Conservation (phyloP, 805 yeast genomes). For the Wickerhamomyces silvicola region DNA sequence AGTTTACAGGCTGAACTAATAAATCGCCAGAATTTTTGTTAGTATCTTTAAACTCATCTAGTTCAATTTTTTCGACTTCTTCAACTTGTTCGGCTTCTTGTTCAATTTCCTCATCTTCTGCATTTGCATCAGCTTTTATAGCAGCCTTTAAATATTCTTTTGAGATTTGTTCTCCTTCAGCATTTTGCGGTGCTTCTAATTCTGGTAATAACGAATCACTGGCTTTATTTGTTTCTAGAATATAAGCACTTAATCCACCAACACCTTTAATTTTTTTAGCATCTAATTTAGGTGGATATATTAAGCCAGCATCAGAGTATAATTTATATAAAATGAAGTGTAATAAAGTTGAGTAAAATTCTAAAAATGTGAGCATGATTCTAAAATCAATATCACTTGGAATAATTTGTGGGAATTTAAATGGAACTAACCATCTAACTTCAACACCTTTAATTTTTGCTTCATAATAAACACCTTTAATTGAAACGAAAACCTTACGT, state of each 20-base stretch:
- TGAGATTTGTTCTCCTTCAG: slow-evolving; percentile 27
- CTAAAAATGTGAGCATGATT: slow-evolving; percentile 94
- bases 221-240: slow-evolving; percentile 49
- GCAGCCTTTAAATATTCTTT: slow-evolving; percentile 50
- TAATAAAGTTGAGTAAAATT: slow-evolving; percentile 86
- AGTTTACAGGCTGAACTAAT: slow-evolving; percentile 64
- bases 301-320: slow-evolving; percentile 77
- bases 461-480: slow-evolving; percentile 94
- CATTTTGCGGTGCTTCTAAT: slow-evolving; percentile 25
- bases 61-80: slow-evolving; percentile 38
- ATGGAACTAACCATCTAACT: slow-evolving; percentile 93
- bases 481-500: slow-evolving; percentile 88
- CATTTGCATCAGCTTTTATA: slow-evolving; percentile 31
- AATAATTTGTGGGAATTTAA: slow-evolving; percentile 92
- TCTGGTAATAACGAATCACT: slow-evolving; percentile 20
- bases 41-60: slow-evolving; percentile 68
- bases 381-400: slow-evolving; percentile 93
- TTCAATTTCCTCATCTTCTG: slow-evolving; percentile 29
- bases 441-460: slow-evolving; percentile 89
- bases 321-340: slow-evolving; percentile 84
- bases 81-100: slow-evolving; percentile 28
- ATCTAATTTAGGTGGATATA: slow-evolving; percentile 88
- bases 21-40: slow-evolving; percentile 60
- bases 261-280: slow-evolving; percentile 62
- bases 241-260: slow-evolving; percentile 83